Percentiles rank a stretch among this genome's conserved stretches.
phyloP scores from a whole-genome alignment of 768 basidiomycete genomes.

The Pulveroboletus sp. region DNA sequence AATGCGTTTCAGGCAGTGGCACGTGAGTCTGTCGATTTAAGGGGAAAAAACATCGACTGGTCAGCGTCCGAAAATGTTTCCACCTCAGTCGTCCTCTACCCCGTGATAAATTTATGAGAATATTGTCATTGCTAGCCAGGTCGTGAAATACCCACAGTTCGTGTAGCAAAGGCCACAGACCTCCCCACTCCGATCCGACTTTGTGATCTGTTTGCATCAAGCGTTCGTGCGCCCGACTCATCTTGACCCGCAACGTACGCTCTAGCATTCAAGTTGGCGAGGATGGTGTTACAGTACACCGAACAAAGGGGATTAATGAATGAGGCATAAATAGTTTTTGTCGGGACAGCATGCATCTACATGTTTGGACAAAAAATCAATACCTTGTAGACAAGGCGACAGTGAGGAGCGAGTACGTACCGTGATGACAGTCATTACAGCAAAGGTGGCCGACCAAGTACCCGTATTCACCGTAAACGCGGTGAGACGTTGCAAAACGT shows the following conservation, averaged over 20 bases:
- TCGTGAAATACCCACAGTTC: background rate
- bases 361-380: background rate
- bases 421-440: conserved; percentile 46
- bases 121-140: too few species aligned
- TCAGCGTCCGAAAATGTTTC: too few species aligned
- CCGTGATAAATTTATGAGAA: too few species aligned
- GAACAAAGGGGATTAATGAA: background rate
- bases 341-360: background rate
- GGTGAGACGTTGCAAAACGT: background rate
- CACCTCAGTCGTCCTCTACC: too few species aligned
- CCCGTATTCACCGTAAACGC: conserved; percentile 17
- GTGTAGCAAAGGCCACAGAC: background rate
- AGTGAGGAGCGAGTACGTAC: conserved; percentile 35
- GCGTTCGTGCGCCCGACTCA: background rate
- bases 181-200: background rate
- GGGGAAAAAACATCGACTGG: too few species aligned
- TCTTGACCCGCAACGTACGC: background rate
- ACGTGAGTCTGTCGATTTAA: too few species aligned
- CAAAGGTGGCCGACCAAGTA: conserved; percentile 47
- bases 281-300: conserved; percentile 1
- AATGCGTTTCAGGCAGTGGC: too few species aligned
- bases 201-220: background rate
- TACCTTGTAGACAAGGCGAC: background rate
- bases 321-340: background rate
- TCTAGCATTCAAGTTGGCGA: conserved; percentile 5